phyloP scores from a whole-genome alignment of 2,329 filamentous ascomycete species.

The Verticillium dahliae region DNA sequence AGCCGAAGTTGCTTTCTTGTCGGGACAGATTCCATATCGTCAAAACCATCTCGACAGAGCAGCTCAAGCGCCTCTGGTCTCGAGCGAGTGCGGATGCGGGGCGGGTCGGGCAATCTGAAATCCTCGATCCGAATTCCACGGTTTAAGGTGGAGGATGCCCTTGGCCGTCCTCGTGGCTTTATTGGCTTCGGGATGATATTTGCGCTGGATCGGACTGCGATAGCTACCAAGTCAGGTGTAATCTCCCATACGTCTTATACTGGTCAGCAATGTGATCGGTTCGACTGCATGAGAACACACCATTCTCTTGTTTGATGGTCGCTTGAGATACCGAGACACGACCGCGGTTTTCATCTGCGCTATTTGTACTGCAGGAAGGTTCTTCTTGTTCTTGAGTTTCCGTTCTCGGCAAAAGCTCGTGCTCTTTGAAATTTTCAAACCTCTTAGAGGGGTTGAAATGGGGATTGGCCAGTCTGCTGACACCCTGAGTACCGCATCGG shows the following conservation, averaged over 20 bases:
- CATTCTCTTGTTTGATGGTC: neutral
- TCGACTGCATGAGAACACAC: neutral
- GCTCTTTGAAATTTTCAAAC: no score
- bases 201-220: neutral
- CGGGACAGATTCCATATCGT: conserved; percentile 11
- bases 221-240: neutral
- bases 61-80: conserved; percentile 11
- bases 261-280: neutral
- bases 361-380: neutral
- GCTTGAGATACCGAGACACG: neutral
- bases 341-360: neutral
- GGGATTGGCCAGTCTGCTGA: no score
- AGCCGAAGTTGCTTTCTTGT: neutral
- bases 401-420: no score
- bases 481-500: neutral
- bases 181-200: conserved; percentile 37
- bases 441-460: no score
- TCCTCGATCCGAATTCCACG: neutral
- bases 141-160: neutral
- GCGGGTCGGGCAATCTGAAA: neutral
- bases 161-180: neutral
- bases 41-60: conserved; percentile 24
- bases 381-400: no score
- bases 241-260: neutral
- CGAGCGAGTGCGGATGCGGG: neutral